Conservation (phyloP, 2,329 filamentous ascomycete genomes). For the Macrophomina phaseolina region DNA sequence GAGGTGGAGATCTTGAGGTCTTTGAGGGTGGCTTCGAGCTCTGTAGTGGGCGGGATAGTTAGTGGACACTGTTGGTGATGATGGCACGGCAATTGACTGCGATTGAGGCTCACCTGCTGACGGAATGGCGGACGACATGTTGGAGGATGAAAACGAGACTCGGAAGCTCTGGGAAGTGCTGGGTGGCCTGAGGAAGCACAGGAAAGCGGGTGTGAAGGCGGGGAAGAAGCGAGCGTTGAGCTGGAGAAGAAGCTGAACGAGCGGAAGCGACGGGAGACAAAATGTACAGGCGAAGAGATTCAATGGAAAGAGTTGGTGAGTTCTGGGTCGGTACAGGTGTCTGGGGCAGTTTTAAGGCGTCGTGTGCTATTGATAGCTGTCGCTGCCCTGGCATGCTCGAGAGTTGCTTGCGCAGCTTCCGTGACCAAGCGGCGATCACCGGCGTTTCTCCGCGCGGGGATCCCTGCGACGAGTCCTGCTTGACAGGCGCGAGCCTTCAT, state of each 20-base stretch:
- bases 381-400: background rate
- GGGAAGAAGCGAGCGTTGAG: conserved; percentile 14
- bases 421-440: conserved; percentile 22
- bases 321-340: background rate
- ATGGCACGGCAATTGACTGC: conserved; percentile 5
- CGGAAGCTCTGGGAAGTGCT: conserved; percentile 2
- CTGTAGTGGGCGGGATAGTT: conserved; percentile 32
- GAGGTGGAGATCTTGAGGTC: conserved; percentile 43
- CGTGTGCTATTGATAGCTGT: conserved; percentile 19
- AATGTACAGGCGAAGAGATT: background rate
- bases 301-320: background rate
- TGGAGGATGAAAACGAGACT: conserved; percentile 9
- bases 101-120: conserved; percentile 34
- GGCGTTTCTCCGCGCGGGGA: conserved; percentile 17
- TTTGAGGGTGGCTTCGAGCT: conserved; percentile 45
- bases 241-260: conserved; percentile 9
- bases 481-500: no score
- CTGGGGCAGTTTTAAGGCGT: conserved; percentile 3
- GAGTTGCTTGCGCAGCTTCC: conserved; percentile 19
- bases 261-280: conserved; percentile 3
- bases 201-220: background rate
- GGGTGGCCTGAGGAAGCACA: conserved; percentile 13
- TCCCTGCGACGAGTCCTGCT: background rate
- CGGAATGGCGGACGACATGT: conserved; percentile 32
- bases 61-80: background rate